Percentiles rank a stretch among this genome's conserved stretches.
Evolutionary conservation across 2,329 filamentous ascomycete genomes (phyloP).

Genomic region (Colletotrichum sp.): DNA sequence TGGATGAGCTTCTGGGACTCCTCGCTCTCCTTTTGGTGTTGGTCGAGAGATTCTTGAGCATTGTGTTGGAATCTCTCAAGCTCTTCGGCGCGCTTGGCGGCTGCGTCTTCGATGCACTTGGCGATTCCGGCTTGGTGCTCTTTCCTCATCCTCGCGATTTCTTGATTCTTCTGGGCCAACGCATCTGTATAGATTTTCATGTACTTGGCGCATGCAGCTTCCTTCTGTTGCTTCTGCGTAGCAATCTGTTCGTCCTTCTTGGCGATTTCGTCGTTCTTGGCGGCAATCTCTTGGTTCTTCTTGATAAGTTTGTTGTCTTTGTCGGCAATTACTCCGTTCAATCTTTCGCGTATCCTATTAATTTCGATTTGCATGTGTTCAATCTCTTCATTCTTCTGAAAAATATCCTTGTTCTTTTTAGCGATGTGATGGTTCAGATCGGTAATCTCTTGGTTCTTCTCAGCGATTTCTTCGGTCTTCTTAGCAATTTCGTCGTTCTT

Average conservation of each 20-base stretch:
- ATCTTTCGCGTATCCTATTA: no score
- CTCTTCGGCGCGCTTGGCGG: background rate
- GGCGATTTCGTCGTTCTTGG: background rate
- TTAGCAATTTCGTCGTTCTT: background rate
- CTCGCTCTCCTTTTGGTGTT: background rate
- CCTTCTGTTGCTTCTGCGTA: background rate
- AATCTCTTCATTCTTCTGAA: no score
- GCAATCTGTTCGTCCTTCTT: background rate
- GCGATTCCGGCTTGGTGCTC: background rate
- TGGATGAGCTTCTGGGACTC: background rate
- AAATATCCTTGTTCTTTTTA: no score
- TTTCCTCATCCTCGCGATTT: background rate
- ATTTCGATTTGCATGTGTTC: no score
- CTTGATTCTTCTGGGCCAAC: background rate
- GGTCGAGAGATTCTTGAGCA: background rate
- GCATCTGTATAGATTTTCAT: background rate
- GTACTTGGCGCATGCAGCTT: background rate
- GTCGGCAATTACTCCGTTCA: no score
- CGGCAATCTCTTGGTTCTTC: background rate
- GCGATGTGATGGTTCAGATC: no score
- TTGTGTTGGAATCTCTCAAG: background rate
- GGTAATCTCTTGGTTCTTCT: background rate
- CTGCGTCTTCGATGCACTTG: background rate
- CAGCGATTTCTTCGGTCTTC: background rate
- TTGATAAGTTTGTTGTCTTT: background rate